Conservation (phyloP, 495 filamentous ascomycete species). For the Paragyromitra xinjiangensis region DNA sequence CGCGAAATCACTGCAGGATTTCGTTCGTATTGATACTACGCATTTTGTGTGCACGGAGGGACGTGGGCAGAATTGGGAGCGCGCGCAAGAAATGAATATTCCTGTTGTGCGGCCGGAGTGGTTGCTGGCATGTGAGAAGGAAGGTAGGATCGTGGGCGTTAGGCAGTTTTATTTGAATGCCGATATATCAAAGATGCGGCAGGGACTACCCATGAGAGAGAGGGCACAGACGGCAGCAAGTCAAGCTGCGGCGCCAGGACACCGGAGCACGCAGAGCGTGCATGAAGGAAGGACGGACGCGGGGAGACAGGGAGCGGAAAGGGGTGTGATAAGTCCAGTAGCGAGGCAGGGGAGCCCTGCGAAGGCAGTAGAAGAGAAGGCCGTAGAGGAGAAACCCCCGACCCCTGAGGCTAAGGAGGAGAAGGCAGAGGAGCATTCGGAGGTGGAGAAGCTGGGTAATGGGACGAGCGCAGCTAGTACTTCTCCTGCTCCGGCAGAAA, state of each 20-base stretch:
- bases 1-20: conserved; percentile 81
- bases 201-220: conserved; percentile 49
- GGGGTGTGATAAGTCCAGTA: conserved; percentile 68
- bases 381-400: conserved; percentile 57
- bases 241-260: conserved; percentile 36
- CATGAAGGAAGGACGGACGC: conserved; percentile 56
- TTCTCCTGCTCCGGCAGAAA: conserved; percentile 24
- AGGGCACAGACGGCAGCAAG: conserved; percentile 48
- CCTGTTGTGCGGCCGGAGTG: conserved; percentile 98
- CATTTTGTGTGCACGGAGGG: conserved; percentile 99
- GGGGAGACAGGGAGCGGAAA: conserved; percentile 63
- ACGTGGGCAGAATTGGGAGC: conserved; percentile 88
- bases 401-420: conserved; percentile 16
- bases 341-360: conserved; percentile 62
- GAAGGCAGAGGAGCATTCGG: conserved; percentile 32
- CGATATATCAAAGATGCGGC: conserved; percentile 61
- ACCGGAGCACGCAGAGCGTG: conserved; percentile 52
- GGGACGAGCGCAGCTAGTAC: conserved; percentile 1
- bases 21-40: conserved; percentile 94
- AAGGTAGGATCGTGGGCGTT: conserved; percentile 92
- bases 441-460: conserved; percentile 51
- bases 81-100: conserved; percentile 96
- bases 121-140: conserved; percentile 92
- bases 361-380: conserved; percentile 57
- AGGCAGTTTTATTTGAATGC: conserved; percentile 95